Evolutionary conservation across 352 stramenopile species (phyloP).

Genomic region (Blastocystis sp.): DNA sequence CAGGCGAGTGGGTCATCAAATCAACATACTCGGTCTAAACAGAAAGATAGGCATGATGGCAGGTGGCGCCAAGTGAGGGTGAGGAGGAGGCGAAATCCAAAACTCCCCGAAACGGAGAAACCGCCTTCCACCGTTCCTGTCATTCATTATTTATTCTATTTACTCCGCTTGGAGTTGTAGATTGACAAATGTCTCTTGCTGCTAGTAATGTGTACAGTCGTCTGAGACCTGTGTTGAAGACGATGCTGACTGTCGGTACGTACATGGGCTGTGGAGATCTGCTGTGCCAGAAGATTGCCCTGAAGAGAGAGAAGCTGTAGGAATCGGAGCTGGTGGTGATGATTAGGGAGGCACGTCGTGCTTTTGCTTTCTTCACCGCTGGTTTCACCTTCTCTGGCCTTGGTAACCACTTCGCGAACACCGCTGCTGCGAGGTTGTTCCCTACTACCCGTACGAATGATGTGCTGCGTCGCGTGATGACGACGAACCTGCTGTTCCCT

Average conservation of each 20-base stretch:
- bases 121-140: constrained; percentile 11
- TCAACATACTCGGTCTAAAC: background rate
- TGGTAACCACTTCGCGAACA: constrained; percentile 61
- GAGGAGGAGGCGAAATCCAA: background rate
- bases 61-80: background rate
- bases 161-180: constrained; percentile 70
- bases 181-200: constrained; percentile 53
- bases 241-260: constrained; percentile 41
- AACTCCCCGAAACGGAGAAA: background rate
- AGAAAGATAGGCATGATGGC: background rate
- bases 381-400: constrained; percentile 67
- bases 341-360: constrained; percentile 55
- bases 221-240: constrained; percentile 43
- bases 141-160: constrained; percentile 53
- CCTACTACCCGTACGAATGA: constrained; percentile 64
- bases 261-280: constrained; percentile 67
- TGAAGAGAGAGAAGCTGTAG: constrained; percentile 69
- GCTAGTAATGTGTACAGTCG: constrained; percentile 15
- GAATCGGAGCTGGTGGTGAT: background rate
- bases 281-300: constrained; percentile 66
- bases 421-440: constrained; percentile 40
- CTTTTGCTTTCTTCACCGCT: constrained; percentile 66
- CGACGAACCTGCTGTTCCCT: constrained; percentile 55
- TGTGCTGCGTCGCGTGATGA: constrained; percentile 31
- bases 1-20: constrained; percentile 10